Percentiles rank a stretch among this genome's conserved stretches.
These are phyloP conservation scores for Ocimum tenuiflorum DNA, from an alignment of 257 asterid genomes.

Conservation along the genomic window DNA sequence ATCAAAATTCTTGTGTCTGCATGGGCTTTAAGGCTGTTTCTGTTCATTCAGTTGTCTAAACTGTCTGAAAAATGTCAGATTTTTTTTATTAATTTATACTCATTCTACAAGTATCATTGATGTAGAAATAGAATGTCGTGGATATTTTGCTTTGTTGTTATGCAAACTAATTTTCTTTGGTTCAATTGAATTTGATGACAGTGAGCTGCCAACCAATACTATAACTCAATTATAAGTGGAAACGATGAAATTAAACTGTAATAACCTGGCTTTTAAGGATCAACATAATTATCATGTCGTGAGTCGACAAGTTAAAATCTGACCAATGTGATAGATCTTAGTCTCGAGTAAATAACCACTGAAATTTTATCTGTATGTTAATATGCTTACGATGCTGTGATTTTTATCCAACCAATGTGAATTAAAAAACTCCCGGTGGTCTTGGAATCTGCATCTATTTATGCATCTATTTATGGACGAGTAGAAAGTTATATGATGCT, in stretches of 20 bases:
- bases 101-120: not conserved
- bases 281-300: no score
- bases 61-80: not conserved
- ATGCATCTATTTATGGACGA: no score
- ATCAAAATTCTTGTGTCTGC: constrained; percentile 5
- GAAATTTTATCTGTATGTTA: not conserved
- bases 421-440: not conserved
- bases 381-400: no score
- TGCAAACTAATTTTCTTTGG: no score
- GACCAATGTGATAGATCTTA: not conserved
- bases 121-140: no score
- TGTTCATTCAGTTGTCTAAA: not conserved
- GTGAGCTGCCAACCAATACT: not conserved
- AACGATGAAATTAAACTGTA: not conserved
- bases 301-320: no score
- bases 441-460: not conserved
- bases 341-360: not conserved
- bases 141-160: not conserved
- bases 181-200: not conserved
- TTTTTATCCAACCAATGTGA: not conserved
- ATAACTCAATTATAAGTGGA: not conserved
- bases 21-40: not conserved
- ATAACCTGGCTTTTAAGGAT: not conserved
- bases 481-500: not conserved
- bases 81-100: not conserved